Base-by-base conservation (phyloP, 192 early-diverging fungal genomes). In the Coemansia sp. region DNA sequence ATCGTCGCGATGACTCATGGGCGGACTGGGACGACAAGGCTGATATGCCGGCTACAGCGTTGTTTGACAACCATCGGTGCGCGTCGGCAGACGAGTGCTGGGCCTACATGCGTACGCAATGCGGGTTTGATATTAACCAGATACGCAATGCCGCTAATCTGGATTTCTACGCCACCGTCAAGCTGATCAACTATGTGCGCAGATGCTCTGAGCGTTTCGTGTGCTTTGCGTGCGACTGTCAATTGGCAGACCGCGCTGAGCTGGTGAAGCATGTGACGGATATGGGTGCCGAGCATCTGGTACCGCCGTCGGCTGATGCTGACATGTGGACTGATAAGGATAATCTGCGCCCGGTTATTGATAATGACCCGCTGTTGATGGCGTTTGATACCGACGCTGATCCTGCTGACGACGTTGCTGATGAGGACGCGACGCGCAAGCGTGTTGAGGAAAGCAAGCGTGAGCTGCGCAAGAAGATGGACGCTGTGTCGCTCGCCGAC, bases 121-220 rank as follows among this genome's bases (percentile, higher is more conserved):
- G 93, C 71, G 75, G 69, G n/a, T 96, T 98, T 74, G 90, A 95
- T 73, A 73, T 98, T 33, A 71, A 75, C 10, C 50, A 64, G 18
- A 83, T 92, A 22, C 78, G 86, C 63, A 60, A 72, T 28, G 55
- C 71, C 7, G 55, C 68, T 68, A 85, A 60, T 16, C 83, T 95
- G 32, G 89, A 94, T 69, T 93, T 98, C 62, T 95, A 98, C 85
- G 80, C 83, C 61, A 90, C 89, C 5, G 89, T 98, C 40, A 69
- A 80, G 5, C 77, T 96, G 61, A 90, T 98, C 83, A 98, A 98
- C 74, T 91, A 87, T 59, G 87, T 96, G 63, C 89, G 96, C 31
- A 81, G 82, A 8, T 85, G 85, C 65, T 85, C 92, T 3, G 85
- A 86, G 25, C 63, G 76, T 3, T 77, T 68, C 50, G 61, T 76